Percentiles rank a stretch among this genome's conserved stretches.
Conservation (phyloP, 2,329 filamentous ascomycete genomes). For the Monosporascus ibericus region DNA sequence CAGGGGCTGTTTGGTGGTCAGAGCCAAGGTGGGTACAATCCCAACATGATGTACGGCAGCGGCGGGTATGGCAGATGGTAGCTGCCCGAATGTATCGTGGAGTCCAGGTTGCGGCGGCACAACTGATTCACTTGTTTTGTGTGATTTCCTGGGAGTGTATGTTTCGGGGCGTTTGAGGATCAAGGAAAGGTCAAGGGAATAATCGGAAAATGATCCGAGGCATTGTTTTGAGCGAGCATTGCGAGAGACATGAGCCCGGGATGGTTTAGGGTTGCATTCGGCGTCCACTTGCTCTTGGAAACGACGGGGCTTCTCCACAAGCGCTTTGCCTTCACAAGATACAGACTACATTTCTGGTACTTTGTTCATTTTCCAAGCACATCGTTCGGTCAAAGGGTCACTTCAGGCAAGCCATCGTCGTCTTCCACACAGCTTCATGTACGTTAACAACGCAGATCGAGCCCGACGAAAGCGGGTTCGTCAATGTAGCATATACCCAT, state of each 20-base stretch:
- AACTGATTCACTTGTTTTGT: constrained; percentile 22
- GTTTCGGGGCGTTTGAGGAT: constrained; percentile 16
- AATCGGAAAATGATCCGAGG: constrained; percentile 26
- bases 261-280: constrained; percentile 28
- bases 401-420: constrained; percentile 64
- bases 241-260: constrained; percentile 29
- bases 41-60: constrained; percentile 71
- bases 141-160: constrained; percentile 22
- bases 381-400: constrained; percentile 34
- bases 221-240: constrained; percentile 43
- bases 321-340: constrained; percentile 26
- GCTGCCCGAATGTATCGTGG: constrained; percentile 12
- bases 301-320: constrained; percentile 25
- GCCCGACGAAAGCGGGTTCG: constrained; percentile 33
- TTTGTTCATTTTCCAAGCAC: constrained; percentile 15
- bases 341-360: constrained; percentile 20
- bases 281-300: constrained; percentile 29
- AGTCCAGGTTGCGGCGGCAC: constrained; percentile 13
- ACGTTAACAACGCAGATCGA: constrained; percentile 52
- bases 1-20: constrained; percentile 86
- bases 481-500: constrained; percentile 44
- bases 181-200: constrained; percentile 20
- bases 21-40: constrained; percentile 92
- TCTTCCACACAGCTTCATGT: constrained; percentile 60
- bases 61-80: constrained; percentile 66